Evolutionary conservation across 495 filamentous ascomycete species (phyloP).

Genomic region (Xylaria scruposa): DNA sequence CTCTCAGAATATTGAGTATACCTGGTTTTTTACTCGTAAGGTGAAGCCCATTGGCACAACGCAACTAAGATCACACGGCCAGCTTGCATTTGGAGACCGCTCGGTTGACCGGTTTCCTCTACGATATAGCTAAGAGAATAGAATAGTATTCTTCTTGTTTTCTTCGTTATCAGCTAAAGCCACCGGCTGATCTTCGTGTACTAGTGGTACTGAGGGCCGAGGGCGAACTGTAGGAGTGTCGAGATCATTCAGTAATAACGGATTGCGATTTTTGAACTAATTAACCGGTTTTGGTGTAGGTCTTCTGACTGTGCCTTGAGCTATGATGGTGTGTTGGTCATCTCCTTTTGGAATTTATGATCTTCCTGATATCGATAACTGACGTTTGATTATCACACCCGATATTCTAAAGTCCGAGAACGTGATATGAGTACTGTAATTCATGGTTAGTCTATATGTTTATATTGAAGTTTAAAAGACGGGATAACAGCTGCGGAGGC

Average conservation of each 20-base stretch:
- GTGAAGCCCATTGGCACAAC: background rate
- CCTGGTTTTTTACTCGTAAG: background rate
- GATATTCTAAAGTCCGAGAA: background rate
- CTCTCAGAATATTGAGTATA: background rate
- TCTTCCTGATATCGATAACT: no score
- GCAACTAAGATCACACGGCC: background rate
- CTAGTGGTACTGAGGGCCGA: background rate
- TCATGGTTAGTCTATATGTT: background rate
- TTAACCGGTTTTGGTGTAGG: background rate
- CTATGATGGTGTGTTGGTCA: background rate
- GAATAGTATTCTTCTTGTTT: background rate
- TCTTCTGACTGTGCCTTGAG: background rate
- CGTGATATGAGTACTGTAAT: background rate
- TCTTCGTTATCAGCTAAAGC: background rate
- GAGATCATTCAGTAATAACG: background rate
- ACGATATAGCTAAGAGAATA: background rate
- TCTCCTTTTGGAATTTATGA: background rate
- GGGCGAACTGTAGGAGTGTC: background rate
- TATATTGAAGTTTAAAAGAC: background rate
- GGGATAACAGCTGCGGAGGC: background rate
- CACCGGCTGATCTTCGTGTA: conserved; percentile 2
- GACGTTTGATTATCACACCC: background rate
- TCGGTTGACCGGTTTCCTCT: background rate
- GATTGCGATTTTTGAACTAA: background rate
- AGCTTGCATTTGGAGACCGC: background rate